phyloP scores from a whole-genome alignment of 2,329 filamentous ascomycete species.

The Talaromyces marneffei region DNA sequence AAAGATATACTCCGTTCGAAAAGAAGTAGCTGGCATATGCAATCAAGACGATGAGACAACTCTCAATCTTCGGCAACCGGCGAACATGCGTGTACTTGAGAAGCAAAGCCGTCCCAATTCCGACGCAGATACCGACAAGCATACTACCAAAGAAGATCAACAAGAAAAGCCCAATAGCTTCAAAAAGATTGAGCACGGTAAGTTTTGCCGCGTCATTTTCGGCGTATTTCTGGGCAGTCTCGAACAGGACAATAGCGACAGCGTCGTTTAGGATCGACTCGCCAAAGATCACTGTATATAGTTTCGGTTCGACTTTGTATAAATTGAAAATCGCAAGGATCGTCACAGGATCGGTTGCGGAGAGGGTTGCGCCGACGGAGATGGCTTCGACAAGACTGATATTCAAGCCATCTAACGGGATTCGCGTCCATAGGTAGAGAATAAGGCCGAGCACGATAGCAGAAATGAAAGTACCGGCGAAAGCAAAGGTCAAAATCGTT shows the following conservation, averaged over 20 bases:
- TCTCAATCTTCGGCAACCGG: conserved; percentile 92
- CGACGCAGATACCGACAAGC: conserved; percentile 79
- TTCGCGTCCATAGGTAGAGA: conserved; percentile 79
- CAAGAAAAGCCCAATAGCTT: conserved; percentile 90
- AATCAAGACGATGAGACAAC: conserved; percentile 86
- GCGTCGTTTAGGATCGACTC: conserved; percentile 98
- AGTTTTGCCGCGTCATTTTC: conserved; percentile 63
- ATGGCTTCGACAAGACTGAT: conserved; percentile 95
- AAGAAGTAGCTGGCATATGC: conserved; percentile 98
- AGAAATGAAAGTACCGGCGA: conserved; percentile 94
- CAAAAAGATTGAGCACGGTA: conserved; percentile 76
- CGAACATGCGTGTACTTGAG: conserved; percentile 94
- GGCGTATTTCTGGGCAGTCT: conserved; percentile 91
- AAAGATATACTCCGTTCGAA: conserved; percentile 91
- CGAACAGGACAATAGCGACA: conserved; percentile 96
- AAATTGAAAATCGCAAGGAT: conserved; percentile 98
- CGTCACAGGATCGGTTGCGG: conserved; percentile 93
- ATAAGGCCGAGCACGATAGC: conserved; percentile 89
- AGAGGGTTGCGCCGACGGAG: conserved; percentile 90
- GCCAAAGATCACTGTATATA: conserved; percentile 98
- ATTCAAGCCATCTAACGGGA: conserved; percentile 76
- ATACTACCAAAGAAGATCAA: conserved; percentile 93
- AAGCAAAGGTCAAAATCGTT: conserved; percentile 94
- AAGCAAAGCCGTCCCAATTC: conserved; percentile 77
- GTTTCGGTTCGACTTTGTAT: conserved; percentile 97